These are phyloP conservation scores for Daldinia vernicosa DNA, from an alignment of 495 filamentous ascomycete species.

Conservation along the genomic window DNA sequence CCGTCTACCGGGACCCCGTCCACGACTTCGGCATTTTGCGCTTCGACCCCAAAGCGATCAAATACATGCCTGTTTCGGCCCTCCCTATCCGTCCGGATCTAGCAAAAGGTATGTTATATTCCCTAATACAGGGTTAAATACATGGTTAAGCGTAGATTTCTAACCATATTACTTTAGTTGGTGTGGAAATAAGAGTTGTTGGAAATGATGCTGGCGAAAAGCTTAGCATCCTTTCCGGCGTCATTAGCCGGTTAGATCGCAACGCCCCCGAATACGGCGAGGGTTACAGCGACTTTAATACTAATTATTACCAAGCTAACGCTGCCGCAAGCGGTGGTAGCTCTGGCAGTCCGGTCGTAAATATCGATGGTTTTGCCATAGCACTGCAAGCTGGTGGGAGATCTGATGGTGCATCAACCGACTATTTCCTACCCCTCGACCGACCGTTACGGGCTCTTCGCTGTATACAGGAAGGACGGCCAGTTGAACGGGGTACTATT, in stretches of 20 bases:
- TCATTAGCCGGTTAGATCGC: slow-evolving; percentile 93
- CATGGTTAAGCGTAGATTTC: background rate
- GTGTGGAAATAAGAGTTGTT: slow-evolving; percentile 93
- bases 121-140: background rate
- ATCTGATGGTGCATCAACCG: slow-evolving; percentile 92
- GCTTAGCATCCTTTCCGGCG: slow-evolving; percentile 95
- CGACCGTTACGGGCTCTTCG: slow-evolving; percentile 84
- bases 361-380: slow-evolving; percentile 90
- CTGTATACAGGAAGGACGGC: slow-evolving; percentile 78
- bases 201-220: slow-evolving; percentile 99
- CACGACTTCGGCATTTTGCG: slow-evolving; percentile 98
- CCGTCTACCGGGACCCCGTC: slow-evolving; percentile 98
- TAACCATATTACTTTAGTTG: slow-evolving; percentile 60
- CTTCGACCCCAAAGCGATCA: slow-evolving; percentile 94
- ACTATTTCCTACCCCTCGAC: slow-evolving; percentile 96
- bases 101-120: slow-evolving; percentile 60
- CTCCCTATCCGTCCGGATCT: slow-evolving; percentile 87
- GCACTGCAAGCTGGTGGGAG: slow-evolving; percentile 94
- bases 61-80: slow-evolving; percentile 89
- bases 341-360: slow-evolving; percentile 96
- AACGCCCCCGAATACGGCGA: slow-evolving; percentile 99
- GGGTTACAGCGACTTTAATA: slow-evolving; percentile 99
- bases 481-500: slow-evolving; percentile 90
- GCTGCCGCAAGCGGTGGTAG: slow-evolving; percentile 95
- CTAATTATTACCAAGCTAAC: slow-evolving; percentile 98